Evolutionary conservation across 176 grass and related monocot species (phyloP), one percentile per base, ranked within the genome.

Genomic region (Poa pratensis): DNA sequence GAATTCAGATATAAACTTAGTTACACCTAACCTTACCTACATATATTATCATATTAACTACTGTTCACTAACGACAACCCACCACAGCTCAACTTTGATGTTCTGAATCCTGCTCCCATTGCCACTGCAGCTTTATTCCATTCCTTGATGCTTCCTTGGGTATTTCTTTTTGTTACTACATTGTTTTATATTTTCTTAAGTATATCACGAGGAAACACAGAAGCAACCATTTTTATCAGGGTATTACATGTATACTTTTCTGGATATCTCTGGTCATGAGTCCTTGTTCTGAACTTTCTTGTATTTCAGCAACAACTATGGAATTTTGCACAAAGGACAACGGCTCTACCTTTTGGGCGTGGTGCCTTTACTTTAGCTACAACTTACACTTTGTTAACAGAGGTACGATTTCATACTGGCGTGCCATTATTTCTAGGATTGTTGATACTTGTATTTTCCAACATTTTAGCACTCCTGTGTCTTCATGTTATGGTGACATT

Each of bases 251-350:
- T 23, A 26, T 80, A 64, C 5, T 58, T 57, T 51, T 74, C 34
- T 69, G 7, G 20, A 85, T 76, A 22, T 76, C 39, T 61, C 22
- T 80, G 27, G 52, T 69, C 66, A 68, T 80, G 32, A 73, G 9
- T 46, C 68, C 14, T 85, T 22, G 49, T 84, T 69, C 32, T 61
- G 22, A 66, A 68, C 26, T 73, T 69, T 45, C 48, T 15, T 87
- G 23, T 76, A 52, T 83, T 82, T 80, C 87, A 98, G 95, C 93
- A 95, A 91, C 93, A 95, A 86, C 84, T 98, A 73, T 98, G 95
- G 95, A 98, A 93, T 84, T 92, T 95, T 85, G 95, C 95, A 62
- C 95, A 98, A 86, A 98, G 95, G 81, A 98, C 95, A 77, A 95
- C 95, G 77, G 83, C 95, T 87, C 90, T 98, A 55, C 93, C 95